These are phyloP conservation scores for Hirschioporus abietinus DNA, from an alignment of 768 basidiomycete species.

Conservation along the genomic window DNA sequence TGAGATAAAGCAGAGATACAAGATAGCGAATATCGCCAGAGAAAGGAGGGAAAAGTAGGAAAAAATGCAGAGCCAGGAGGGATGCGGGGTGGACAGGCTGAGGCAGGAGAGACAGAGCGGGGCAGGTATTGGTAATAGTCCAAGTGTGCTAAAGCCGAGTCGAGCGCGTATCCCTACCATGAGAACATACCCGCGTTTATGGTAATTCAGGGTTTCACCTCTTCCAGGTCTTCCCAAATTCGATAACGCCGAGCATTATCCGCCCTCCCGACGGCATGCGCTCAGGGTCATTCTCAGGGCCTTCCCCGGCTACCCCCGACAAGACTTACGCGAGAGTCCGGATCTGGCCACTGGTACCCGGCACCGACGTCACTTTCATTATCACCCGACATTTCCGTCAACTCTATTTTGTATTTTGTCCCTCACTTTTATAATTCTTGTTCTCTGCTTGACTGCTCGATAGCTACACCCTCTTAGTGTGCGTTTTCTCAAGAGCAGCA, in stretches of 20 bases:
- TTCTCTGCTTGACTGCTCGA: too few relatives aligned
- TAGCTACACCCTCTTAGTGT: too few relatives aligned
- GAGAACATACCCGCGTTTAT: neutral
- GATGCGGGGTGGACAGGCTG: neutral
- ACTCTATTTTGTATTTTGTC: neutral
- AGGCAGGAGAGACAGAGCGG: neutral
- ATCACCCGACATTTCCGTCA: neutral
- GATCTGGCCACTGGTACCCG: neutral
- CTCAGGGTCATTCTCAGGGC: neutral
- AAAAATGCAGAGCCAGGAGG: neutral
- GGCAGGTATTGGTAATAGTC: neutral
- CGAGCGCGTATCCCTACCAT: neutral
- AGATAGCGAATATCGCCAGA: neutral
- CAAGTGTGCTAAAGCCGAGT: conserved; percentile 1
- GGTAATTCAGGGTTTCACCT: neutral
- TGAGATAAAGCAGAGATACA: neutral
- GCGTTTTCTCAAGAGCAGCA: too few relatives aligned
- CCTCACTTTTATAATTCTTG: too few relatives aligned
- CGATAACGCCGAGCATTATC: neutral
- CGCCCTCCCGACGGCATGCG: neutral
- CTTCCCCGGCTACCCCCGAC: neutral
- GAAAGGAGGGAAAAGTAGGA: neutral
- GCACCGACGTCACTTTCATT: neutral
- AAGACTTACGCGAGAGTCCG: neutral
- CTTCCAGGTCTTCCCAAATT: neutral